Percentiles rank a stretch among this genome's conserved stretches.
Evolutionary conservation across 192 early-diverging fungal genomes (phyloP).

Genomic region (Pecoramyces ruminantium): DNA sequence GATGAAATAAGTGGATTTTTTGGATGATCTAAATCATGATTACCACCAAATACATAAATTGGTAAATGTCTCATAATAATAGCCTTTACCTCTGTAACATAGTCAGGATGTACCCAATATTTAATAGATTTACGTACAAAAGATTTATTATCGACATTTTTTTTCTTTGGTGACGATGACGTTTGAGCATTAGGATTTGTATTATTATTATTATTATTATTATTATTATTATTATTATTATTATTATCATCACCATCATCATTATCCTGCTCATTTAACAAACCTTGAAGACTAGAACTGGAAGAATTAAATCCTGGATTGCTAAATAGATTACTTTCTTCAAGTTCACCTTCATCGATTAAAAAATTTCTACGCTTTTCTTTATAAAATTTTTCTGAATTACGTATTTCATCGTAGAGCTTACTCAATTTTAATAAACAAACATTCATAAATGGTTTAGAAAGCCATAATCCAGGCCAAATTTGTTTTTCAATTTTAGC

Average conservation of each 20-base stretch:
- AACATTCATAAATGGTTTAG: not conserved
- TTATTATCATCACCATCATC: not conserved
- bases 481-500: not conserved
- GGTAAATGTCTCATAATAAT: slow-evolving; percentile 80
- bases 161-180: not conserved
- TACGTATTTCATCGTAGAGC: not conserved
- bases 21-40: slow-evolving; percentile 12
- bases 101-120: slow-evolving; percentile 27
- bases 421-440: not conserved
- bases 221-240: too few species aligned
- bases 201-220: too few species aligned
- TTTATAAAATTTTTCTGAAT: not conserved
- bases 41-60: slow-evolving; percentile 66
- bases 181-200: too few species aligned
- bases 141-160: not conserved
- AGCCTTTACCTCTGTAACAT: slow-evolving; percentile 85
- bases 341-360: not conserved
- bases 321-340: not conserved
- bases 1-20: slow-evolving; percentile 75
- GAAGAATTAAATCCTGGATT: not conserved
- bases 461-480: not conserved
- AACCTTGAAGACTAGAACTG: not conserved
- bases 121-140: not conserved
- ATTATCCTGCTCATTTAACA: not conserved
- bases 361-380: not conserved